phyloP scores from a whole-genome alignment of 805 yeast genomes.

The Kodamaea hsintzibuensis region DNA sequence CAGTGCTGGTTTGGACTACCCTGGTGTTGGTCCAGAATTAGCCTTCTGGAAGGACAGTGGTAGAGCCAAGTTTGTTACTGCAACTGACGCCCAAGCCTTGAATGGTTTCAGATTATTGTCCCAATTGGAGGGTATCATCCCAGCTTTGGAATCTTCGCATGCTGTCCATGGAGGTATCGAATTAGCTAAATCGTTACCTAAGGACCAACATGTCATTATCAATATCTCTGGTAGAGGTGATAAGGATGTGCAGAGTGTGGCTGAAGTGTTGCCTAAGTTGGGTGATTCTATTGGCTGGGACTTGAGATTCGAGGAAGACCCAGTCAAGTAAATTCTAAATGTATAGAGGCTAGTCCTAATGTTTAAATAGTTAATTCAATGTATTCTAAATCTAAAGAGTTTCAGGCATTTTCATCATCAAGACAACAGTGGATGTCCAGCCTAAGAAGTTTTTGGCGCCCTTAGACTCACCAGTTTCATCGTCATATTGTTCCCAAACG shows the following conservation, averaged over 20 bases:
- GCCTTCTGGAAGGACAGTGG: conserved; percentile 95
- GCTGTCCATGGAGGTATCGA: conserved; percentile 91
- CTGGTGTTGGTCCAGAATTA: conserved; percentile 98
- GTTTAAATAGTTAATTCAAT: background rate
- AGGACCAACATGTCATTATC: conserved; percentile 80
- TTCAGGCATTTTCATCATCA: conserved; percentile 83
- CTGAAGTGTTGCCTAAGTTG: conserved; percentile 83
- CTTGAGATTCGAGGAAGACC: conserved; percentile 72
- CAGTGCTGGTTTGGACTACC: conserved; percentile 97
- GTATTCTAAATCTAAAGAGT: conserved; percentile 9
- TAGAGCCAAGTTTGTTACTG: conserved; percentile 87
- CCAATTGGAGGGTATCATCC: conserved; percentile 96
- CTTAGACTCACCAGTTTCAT: conserved; percentile 66
- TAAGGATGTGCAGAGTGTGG: conserved; percentile 97
- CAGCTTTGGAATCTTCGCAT: conserved; percentile 97
- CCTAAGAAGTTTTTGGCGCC: conserved; percentile 92
- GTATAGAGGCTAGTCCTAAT: background rate
- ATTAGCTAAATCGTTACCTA: conserved; percentile 77
- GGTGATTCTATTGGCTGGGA: conserved; percentile 97
- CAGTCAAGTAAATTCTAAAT: conserved; percentile 31
- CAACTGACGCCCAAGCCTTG: conserved; percentile 93
- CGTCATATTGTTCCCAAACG: conserved; percentile 91
- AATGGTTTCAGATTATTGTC: conserved; percentile 86
- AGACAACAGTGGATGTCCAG: conserved; percentile 84
- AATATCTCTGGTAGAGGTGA: conserved; percentile 98